Percentiles rank a stretch among this genome's conserved stretches.
phyloP scores from a whole-genome alignment of 352 stramenopile species.

The Blastocystis sp. region DNA sequence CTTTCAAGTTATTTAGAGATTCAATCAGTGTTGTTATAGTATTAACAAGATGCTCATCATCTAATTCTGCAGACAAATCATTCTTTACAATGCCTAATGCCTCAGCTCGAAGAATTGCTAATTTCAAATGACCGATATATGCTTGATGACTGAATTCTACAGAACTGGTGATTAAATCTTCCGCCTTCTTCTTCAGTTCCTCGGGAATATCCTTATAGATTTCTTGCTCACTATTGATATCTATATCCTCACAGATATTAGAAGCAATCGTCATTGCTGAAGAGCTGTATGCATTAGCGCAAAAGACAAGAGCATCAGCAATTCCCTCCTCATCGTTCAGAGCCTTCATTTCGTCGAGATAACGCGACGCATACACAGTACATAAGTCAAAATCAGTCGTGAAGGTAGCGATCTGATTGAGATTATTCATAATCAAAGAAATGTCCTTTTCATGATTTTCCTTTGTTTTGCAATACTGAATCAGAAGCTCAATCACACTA shows the following conservation, averaged over 20 bases:
- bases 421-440: neutral
- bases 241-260: neutral
- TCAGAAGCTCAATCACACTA: neutral
- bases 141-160: neutral
- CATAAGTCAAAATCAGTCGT: neutral
- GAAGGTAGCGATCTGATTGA: neutral
- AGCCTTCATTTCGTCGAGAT: neutral
- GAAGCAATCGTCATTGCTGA: slow-evolving; percentile 8
- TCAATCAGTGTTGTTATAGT: slow-evolving; percentile 30
- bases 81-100: neutral
- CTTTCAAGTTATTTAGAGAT: neutral
- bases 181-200: neutral
- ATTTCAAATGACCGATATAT: neutral
- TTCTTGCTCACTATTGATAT: neutral
- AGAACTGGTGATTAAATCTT: neutral
- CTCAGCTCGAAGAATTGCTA: neutral
- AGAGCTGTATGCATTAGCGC: neutral
- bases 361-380: neutral
- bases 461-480: neutral
- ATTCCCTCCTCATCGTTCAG: neutral
- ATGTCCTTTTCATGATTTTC: neutral
- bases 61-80: neutral
- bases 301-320: neutral
- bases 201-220: neutral
- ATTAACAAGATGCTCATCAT: neutral